Conservation (phyloP, 345 rosid genomes). For the Euclidium syriacum region DNA sequence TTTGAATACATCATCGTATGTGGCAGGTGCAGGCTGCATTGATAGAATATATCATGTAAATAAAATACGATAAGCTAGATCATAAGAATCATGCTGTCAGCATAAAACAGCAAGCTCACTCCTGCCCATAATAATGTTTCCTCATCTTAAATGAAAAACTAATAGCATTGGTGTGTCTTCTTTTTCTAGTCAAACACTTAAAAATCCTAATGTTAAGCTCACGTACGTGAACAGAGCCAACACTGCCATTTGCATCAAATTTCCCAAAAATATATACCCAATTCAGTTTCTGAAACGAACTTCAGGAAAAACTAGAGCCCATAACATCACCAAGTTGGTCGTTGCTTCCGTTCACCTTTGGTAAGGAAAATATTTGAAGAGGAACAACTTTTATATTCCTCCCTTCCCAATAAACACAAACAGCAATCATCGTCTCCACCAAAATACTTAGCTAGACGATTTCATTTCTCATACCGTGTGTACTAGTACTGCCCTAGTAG, state of each 20-base stretch:
- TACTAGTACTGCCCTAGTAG: background rate
- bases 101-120: background rate
- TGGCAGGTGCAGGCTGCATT: slow-evolving; percentile 80
- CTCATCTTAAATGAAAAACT: background rate
- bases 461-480: background rate
- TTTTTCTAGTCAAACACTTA: background rate
- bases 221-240: background rate
- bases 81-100: background rate
- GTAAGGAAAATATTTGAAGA: background rate
- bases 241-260: background rate
- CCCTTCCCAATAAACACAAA: too few relatives aligned
- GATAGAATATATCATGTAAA: slow-evolving; percentile 4
- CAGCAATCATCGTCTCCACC: background rate
- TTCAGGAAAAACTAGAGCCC: background rate
- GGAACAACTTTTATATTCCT: background rate
- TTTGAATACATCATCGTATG: slow-evolving; percentile 89
- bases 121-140: background rate
- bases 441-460: background rate
- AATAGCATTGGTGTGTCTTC: background rate
- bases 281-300: background rate
- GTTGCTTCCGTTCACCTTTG: background rate
- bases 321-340: background rate
- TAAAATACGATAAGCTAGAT: background rate
- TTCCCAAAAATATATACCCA: background rate
- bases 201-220: background rate